Evolutionary conservation across 495 filamentous ascomycete genomes (phyloP), one percentile per base, ranked within the genome.

Genomic region (Hypoxylon fragiforme): DNA sequence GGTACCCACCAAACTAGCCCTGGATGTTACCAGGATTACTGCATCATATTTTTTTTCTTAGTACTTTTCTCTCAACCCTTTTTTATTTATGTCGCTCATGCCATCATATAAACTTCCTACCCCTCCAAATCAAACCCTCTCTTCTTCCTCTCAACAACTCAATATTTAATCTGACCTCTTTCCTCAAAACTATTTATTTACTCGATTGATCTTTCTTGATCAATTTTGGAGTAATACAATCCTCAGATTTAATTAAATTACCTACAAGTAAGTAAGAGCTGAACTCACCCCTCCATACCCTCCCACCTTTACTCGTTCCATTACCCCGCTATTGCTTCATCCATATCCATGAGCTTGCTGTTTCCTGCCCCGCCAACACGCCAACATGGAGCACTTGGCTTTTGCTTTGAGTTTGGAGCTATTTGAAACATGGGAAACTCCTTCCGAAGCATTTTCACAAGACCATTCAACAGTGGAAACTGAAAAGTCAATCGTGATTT

Each of bases 21-120:
- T 14, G 32, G 4, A 4, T 28, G 24, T 4, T 28, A 28, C 24
- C 24, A 28, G 4, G 4, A 4, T 28, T 28, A 28, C 52, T 57
- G 52, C 52, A 57, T 53, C 52, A 49, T 57, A 47, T 40, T 53
- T 62, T 57, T 28, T 52, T 40, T 56, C 46, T 53, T 57, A 52
- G 57, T 57, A 62, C 21, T 53, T 47, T 36, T 47, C 56, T 37
- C 60, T 57, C 54, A 63, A 54, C 60, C 60, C 19, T 50, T 62
- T 62, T 56, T 52, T 52, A 48, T 57, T 56, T 64, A 62, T 67
- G 57, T 67, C 57, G 50, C 64, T 67, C 64, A 65, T 67, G 60
- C 55, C 62, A 65, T 68, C 34, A 57, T 4, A 28, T 4, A 28
- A 4, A 54, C 31, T 26, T 45, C 40, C 46, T 47, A 62, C 52